Conservation (phyloP, 169 alveolate genomes). For the Plasmodium fragile region DNA sequence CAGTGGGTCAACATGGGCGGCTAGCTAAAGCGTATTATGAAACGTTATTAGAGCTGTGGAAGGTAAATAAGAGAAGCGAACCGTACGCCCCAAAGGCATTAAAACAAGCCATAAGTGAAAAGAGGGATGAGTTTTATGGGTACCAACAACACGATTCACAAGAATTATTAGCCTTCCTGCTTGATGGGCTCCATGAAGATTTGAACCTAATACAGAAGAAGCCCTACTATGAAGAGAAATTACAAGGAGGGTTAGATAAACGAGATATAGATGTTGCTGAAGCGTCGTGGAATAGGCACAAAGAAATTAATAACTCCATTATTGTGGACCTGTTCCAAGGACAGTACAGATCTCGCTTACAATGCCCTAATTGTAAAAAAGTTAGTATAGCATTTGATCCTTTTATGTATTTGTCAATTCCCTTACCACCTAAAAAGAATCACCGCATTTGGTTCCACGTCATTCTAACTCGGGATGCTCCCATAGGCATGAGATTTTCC, state of each 20-base stretch:
- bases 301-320: conserved; percentile 89
- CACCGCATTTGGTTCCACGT: conserved; percentile 69
- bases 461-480: conserved; percentile 29
- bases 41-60: conserved; percentile 86
- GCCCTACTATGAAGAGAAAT: conserved; percentile 87
- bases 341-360: conserved; percentile 87
- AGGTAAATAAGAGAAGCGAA: conserved; percentile 78
- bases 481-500: conserved; percentile 42
- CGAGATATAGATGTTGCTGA: conserved; percentile 60
- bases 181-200: conserved; percentile 95
- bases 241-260: conserved; percentile 68
- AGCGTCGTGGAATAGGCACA: conserved; percentile 81
- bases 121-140: conserved; percentile 91
- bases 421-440: conserved; percentile 84
- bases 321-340: conserved; percentile 94
- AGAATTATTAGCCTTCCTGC: conserved; percentile 90
- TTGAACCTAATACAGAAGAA: conserved; percentile 91
- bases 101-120: conserved; percentile 89
- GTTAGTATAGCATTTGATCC: conserved; percentile 93
- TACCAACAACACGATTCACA: conserved; percentile 92
- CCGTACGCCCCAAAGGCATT: conserved; percentile 90
- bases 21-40: conserved; percentile 82
- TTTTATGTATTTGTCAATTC: conserved; percentile 89
- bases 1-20: conserved; percentile 78
- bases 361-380: conserved; percentile 89